Evolutionary conservation across 495 filamentous ascomycete species (phyloP).

Genomic region (Acidomyces sp.): DNA sequence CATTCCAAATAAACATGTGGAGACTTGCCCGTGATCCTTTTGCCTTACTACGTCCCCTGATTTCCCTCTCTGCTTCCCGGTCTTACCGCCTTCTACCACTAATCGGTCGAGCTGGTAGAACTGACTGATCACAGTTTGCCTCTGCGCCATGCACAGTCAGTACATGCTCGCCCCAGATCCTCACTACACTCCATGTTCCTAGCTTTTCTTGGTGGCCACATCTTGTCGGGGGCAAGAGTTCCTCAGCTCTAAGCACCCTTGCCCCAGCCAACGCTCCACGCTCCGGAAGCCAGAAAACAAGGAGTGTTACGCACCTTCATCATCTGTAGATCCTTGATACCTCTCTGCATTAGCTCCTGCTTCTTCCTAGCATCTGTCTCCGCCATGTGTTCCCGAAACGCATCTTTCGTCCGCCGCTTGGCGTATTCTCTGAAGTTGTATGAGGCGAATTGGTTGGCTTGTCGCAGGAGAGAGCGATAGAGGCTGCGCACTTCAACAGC

Average conservation of each 20-base stretch:
- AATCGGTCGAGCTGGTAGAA: constrained; percentile 87
- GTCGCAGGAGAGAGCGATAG: constrained; percentile 87
- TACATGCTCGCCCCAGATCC: constrained; percentile 1
- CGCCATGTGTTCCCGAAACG: constrained; percentile 66
- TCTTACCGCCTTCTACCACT: constrained; percentile 80
- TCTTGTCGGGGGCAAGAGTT: too few relatives aligned
- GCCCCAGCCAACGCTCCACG: constrained; percentile 3
- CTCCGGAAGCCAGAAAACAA: background rate
- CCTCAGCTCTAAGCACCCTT: too few relatives aligned
- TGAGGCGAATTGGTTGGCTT: constrained; percentile 71
- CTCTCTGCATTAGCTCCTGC: constrained; percentile 81
- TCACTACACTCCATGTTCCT: too few relatives aligned
- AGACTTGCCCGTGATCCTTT: constrained; percentile 69
- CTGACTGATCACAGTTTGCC: constrained; percentile 87
- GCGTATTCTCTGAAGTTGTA: constrained; percentile 99
- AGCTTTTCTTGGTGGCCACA: too few relatives aligned
- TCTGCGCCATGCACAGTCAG: constrained; percentile 39
- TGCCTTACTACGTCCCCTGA: constrained; percentile 60
- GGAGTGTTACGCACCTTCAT: constrained; percentile 79
- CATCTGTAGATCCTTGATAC: constrained; percentile 73
- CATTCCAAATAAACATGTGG: background rate
- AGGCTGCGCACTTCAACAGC: constrained; percentile 28
- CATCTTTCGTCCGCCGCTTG: constrained; percentile 71
- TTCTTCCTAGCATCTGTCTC: constrained; percentile 58
- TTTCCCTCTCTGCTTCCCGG: constrained; percentile 59